phyloP scores from a whole-genome alignment of 768 basidiomycete species.

The Chalciporus pseudorubinellus region DNA sequence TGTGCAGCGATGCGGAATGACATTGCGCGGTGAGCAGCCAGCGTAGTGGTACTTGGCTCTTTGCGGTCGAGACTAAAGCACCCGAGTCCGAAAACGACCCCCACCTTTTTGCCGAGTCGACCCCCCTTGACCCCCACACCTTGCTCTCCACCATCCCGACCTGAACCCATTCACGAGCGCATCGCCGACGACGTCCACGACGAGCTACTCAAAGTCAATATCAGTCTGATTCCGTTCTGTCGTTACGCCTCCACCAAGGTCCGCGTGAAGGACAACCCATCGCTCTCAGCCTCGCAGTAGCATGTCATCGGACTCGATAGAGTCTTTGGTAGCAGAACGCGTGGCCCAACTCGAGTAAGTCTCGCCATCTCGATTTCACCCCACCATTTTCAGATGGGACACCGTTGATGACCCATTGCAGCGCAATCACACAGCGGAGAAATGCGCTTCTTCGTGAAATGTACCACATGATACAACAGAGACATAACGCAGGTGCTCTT shows the following conservation, averaged over 20 bases:
- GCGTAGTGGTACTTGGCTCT: not conserved
- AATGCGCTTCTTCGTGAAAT: slow-evolving; percentile 72
- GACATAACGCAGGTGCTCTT: slow-evolving; percentile 43
- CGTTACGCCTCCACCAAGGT: not conserved
- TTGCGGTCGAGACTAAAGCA: too few species aligned
- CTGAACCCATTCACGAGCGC: slow-evolving; percentile 2
- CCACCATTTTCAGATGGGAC: not conserved
- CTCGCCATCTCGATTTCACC: not conserved
- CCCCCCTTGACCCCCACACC: slow-evolving; percentile 7
- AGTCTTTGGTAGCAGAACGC: slow-evolving; percentile 39
- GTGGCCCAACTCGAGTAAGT: slow-evolving; percentile 34
- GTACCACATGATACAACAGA: slow-evolving; percentile 60
- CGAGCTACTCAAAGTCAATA: not conserved
- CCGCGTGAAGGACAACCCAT: slow-evolving; percentile 2
- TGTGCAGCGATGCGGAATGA: slow-evolving; percentile 13
- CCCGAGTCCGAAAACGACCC: slow-evolving; percentile 9
- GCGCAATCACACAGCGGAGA: slow-evolving; percentile 60
- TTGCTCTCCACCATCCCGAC: not conserved
- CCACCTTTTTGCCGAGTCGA: not conserved
- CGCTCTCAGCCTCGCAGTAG: slow-evolving; percentile 5
- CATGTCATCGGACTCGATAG: slow-evolving; percentile 28
- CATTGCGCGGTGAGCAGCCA: slow-evolving; percentile 9
- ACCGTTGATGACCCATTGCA: slow-evolving; percentile 24
- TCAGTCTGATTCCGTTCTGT: not conserved
- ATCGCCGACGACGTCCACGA: slow-evolving; percentile 2